phyloP scores from a whole-genome alignment of 75 land plant genomes.

The Picea glauca region DNA sequence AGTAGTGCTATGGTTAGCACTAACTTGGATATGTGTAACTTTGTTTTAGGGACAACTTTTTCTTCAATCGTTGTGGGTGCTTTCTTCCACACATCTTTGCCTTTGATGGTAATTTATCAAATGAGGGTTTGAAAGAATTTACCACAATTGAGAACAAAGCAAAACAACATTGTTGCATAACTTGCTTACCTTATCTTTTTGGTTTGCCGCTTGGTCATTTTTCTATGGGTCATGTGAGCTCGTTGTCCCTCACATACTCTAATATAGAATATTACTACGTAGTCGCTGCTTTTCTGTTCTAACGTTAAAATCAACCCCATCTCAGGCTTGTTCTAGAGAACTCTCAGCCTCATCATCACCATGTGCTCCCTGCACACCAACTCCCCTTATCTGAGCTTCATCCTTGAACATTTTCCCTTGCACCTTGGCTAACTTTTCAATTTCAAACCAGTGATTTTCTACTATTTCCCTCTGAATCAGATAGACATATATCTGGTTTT shows the following conservation, averaged over 20 bases:
- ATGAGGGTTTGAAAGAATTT: no score
- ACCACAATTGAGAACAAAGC: no score
- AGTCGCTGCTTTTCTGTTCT: not conserved
- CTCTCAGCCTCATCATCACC: not conserved
- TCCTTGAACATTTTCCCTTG: not conserved
- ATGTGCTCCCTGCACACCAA: not conserved
- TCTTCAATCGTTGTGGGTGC: no score
- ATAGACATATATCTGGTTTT: not conserved
- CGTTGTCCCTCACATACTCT: not conserved
- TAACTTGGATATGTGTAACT: no score
- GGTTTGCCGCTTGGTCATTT: not conserved
- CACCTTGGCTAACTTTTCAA: not conserved
- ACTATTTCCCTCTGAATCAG: not conserved
- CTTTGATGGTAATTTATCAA: no score
- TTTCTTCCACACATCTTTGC: no score
- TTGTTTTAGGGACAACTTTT: no score
- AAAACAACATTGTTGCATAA: no score
- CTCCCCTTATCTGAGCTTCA: not conserved
- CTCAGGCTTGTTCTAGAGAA: not conserved
- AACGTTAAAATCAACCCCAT: not conserved
- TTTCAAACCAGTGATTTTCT: not conserved
- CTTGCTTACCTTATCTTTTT: no score
- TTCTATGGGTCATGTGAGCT: not conserved
- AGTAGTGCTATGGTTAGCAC: no score
- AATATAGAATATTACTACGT: not conserved